Percentiles rank a stretch among this genome's conserved stretches.
Evolutionary conservation across 345 rosid genomes (phyloP).

Genomic region (Hirschfeldia incana): DNA sequence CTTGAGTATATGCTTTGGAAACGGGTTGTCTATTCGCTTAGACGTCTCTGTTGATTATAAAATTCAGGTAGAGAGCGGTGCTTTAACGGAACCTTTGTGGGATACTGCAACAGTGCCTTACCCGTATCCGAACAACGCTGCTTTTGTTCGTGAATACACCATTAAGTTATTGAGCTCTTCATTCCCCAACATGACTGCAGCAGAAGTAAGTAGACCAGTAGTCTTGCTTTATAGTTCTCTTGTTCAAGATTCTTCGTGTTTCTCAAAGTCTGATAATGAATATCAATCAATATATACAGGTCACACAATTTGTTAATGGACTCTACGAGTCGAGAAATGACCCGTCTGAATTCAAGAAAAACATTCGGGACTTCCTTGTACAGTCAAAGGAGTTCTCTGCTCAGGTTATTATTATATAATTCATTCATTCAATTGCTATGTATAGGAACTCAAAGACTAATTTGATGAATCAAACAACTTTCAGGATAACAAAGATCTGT

Average conservation of each 20-base stretch:
- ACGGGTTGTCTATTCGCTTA: not conserved
- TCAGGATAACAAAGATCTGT: conserved; percentile 84
- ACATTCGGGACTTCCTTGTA: conserved; percentile 92
- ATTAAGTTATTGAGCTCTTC: conserved; percentile 89
- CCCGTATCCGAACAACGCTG: conserved; percentile 70
- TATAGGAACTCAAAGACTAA: not conserved
- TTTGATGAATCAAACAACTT: not conserved
- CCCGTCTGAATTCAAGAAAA: conserved; percentile 75
- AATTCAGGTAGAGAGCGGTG: conserved; percentile 77
- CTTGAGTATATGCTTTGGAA: not conserved
- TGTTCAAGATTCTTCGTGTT: not conserved
- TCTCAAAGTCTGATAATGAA: conserved; percentile 18
- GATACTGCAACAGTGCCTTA: conserved; percentile 72
- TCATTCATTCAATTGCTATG: not conserved
- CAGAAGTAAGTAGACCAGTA: conserved; percentile 55
- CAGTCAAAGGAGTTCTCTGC: conserved; percentile 83
- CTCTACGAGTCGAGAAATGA: conserved; percentile 82
- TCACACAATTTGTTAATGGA: conserved; percentile 84
- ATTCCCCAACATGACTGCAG: conserved; percentile 90
- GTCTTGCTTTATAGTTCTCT: not conserved
- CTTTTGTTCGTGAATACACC: conserved; percentile 87
- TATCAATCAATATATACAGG: conserved; percentile 46
- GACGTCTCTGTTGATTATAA: not conserved
- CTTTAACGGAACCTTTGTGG: conserved; percentile 92
- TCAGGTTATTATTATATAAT: conserved; percentile 49